phyloP scores from a whole-genome alignment of 257 asterid species.

The Nicotiana tabacum region DNA sequence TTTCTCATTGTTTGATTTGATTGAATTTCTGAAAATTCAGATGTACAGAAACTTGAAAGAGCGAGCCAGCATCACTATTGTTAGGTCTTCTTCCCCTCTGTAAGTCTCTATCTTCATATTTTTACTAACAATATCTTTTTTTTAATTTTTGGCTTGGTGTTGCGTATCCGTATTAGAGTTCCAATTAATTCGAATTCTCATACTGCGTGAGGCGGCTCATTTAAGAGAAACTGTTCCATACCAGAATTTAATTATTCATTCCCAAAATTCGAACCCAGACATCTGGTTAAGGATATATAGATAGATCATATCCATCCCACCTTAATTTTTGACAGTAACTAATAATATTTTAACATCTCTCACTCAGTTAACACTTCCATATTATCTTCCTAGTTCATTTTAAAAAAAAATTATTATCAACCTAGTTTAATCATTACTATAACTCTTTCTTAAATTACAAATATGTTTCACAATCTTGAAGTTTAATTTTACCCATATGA shows the following conservation, averaged over 20 bases:
- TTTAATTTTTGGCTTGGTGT: too few species aligned
- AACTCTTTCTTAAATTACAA: background rate
- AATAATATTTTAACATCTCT: background rate
- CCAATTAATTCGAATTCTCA: too few species aligned
- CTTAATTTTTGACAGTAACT: background rate
- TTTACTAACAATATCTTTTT: too few species aligned
- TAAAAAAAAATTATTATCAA: too few species aligned
- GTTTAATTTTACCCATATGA: background rate
- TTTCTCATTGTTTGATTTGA: background rate
- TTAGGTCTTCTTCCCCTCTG: background rate
- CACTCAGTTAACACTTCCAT: background rate
- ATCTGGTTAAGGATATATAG: too few species aligned
- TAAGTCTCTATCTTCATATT: background rate
- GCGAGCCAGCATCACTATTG: background rate
- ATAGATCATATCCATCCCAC: too few species aligned
- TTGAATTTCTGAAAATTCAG: background rate
- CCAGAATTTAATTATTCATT: too few species aligned
- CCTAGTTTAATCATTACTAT: background rate
- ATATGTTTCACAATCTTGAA: background rate
- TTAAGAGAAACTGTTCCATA: too few species aligned
- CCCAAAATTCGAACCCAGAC: fast-evolving
- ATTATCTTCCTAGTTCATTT: background rate
- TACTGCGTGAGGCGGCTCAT: too few species aligned
- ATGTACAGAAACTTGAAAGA: conserved; percentile 18
- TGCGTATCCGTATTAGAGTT: too few species aligned